Conservation (phyloP, 2,329 filamentous ascomycete species). For the Beauveria rudraprayagi region DNA sequence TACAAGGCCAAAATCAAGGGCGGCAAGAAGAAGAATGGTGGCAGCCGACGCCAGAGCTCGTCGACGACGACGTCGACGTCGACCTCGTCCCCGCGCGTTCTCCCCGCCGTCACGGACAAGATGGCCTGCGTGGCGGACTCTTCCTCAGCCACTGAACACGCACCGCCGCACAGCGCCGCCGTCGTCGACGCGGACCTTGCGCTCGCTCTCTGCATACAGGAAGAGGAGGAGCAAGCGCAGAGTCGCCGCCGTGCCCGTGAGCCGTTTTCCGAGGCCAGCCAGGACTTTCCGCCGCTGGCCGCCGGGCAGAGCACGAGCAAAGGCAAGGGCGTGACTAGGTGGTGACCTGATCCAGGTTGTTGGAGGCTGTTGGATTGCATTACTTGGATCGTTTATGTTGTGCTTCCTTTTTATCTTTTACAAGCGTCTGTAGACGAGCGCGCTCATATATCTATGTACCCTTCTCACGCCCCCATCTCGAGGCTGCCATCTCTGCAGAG, state of each 20-base stretch:
- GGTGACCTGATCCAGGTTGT: slow-evolving; percentile 14
- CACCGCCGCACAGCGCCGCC: neutral
- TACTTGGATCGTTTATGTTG: neutral
- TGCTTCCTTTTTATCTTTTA: neutral
- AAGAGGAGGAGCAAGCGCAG: slow-evolving; percentile 24
- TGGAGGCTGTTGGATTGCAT: neutral
- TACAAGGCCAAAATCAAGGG: slow-evolving; percentile 35
- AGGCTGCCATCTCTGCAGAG: neutral
- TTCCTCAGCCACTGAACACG: slow-evolving; percentile 12
- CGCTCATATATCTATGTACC: neutral
- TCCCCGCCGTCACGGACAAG: slow-evolving; percentile 27
- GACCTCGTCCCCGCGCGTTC: slow-evolving; percentile 21
- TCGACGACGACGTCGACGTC: neutral
- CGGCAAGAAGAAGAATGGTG: slow-evolving; percentile 23
- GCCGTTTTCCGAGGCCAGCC: neutral
- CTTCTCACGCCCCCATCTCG: neutral
- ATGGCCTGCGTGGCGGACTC: slow-evolving; percentile 17
- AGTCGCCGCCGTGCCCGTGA: neutral
- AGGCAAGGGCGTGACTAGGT: slow-evolving; percentile 28
- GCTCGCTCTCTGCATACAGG: slow-evolving; percentile 50
- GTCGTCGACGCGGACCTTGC: slow-evolving; percentile 49
- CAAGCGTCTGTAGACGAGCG: neutral
- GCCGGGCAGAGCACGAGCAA: slow-evolving; percentile 34
- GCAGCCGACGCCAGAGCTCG: slow-evolving; percentile 26
- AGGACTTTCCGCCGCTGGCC: slow-evolving; percentile 34